Percentiles rank a stretch among this genome's conserved stretches.
These are phyloP conservation scores for Elsinoe australis DNA, from an alignment of 2,329 filamentous ascomycete species.

Conservation along the genomic window DNA sequence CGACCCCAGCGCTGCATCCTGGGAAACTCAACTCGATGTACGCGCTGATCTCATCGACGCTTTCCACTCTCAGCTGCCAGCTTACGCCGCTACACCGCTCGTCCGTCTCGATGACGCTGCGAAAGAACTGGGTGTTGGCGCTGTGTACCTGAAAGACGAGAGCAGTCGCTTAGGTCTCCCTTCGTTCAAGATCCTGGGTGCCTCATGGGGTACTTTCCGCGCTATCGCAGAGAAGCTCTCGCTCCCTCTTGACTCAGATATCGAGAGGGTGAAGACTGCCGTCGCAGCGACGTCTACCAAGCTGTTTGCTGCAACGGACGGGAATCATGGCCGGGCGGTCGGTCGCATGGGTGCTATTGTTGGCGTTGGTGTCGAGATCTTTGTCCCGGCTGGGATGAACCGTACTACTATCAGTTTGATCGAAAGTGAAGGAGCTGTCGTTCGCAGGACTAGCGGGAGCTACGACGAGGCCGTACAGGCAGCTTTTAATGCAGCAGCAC, in stretches of 20 bases:
- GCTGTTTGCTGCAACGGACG: constrained; percentile 62
- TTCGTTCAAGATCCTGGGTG: constrained; percentile 73
- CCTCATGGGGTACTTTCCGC: constrained; percentile 62
- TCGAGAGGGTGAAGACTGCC: no score
- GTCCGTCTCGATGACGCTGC: constrained; percentile 49
- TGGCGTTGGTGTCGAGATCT: constrained; percentile 49
- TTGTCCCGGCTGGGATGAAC: constrained; percentile 55
- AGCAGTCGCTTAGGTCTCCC: constrained; percentile 59
- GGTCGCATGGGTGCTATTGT: constrained; percentile 59
- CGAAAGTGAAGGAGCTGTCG: constrained; percentile 52
- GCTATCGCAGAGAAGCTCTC: constrained; percentile 45
- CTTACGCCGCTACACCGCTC: constrained; percentile 51
- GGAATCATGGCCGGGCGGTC: constrained; percentile 69
- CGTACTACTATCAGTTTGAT: constrained; percentile 49
- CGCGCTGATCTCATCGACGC: no score
- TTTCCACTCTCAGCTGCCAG: constrained; percentile 54
- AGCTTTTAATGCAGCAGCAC: constrained; percentile 41
- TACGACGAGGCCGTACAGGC: constrained; percentile 58
- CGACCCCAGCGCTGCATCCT: no score
- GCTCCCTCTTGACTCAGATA: no score
- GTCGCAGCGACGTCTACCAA: constrained; percentile 29
- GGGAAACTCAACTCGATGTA: no score
- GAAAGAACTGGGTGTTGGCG: constrained; percentile 47
- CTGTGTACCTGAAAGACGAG: constrained; percentile 65
- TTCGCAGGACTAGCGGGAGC: constrained; percentile 47